Base-by-base conservation (phyloP, 2,329 filamentous ascomycete genomes). In the Verticillium klebahnii region DNA sequence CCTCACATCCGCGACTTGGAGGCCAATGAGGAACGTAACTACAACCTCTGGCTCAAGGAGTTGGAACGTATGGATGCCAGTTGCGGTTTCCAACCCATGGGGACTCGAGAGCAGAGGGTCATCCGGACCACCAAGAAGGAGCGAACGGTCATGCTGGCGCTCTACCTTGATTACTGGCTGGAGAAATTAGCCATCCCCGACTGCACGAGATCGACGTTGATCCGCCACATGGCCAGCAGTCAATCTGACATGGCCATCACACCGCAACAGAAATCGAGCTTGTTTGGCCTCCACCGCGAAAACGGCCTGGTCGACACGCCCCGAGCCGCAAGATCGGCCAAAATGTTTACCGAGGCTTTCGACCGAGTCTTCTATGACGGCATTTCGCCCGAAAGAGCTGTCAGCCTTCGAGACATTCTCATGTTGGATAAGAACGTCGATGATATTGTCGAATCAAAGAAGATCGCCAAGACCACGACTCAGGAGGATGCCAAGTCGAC, bases 1-100 rank as follows among this genome's bases (percentile, higher is more conserved):
- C 85, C 85, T 15, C 83, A 86, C 69, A 72, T 87, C 58, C 79
- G 82, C 60, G 85, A 87, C 64, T 73, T 87, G 32, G 80, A 83
- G 56, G 80, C 80, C 29, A 79, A 80, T n/a, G 83, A 86, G 67
- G 84, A 85, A 67, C 74, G 76, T 15, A 78, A 81, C 63, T 86
- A 86, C 67, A 80, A 81, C 61, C 71, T 78, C 19, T 87, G 84
- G 83, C 77, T 87, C 14, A 78, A 82, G 64, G 82, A 86, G 66
- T 72, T 87, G 12, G 82, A 85, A 65, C 80, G 79, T 37, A 84
- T 85, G 73, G 84, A 87, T 62, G 79, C 78, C 62, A 82, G 82
- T 57, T 85, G 82, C 4, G 84, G 84, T 0, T 86, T 86, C 67
- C 82, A 82, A 62, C 80, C 82, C 14, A 74, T 84, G 62, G 64